Evolutionary conservation across 1,284 basidiomycete genomes (phyloP).

Genomic region (Singerocomus rubriflavus): DNA sequence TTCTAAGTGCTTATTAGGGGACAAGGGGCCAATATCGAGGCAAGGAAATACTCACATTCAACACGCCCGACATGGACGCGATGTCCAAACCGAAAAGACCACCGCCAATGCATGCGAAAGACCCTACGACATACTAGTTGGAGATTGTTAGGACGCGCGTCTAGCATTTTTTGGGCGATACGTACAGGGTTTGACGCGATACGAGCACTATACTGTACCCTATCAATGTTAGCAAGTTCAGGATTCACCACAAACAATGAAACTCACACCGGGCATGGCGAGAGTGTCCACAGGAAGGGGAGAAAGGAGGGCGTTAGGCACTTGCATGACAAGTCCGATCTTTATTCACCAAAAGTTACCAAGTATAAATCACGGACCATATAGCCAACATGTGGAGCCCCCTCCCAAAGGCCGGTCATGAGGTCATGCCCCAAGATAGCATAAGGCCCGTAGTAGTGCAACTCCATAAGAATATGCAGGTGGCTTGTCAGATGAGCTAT

Average conservation of each 20-base stretch:
- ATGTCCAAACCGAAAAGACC: slow-evolving; percentile 78
- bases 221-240: slow-evolving; percentile 6
- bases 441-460: slow-evolving; percentile 1
- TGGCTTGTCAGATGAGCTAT: background rate
- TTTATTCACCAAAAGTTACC: slow-evolving; percentile 13
- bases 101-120: slow-evolving; percentile 79
- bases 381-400: slow-evolving; percentile 2
- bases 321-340: background rate
- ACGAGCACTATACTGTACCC: slow-evolving; percentile 42
- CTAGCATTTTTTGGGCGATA: slow-evolving; percentile 3
- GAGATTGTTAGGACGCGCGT: slow-evolving; percentile 5
- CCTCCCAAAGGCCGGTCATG: background rate
- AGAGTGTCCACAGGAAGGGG: background rate
- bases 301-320: background rate
- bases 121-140: slow-evolving; percentile 61
- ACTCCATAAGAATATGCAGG: background rate
- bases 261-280: slow-evolving; percentile 27
- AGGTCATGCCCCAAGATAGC: slow-evolving; percentile 1
- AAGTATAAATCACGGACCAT: slow-evolving; percentile 1
- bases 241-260: background rate
- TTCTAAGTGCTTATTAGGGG: slow-evolving; percentile 41
- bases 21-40: background rate
- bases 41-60: slow-evolving; percentile 46
- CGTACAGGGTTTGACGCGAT: slow-evolving; percentile 51
- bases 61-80: slow-evolving; percentile 76